Percentiles rank a stretch among this genome's conserved stretches.
Evolutionary conservation across 345 rosid species (phyloP).

Genomic region (Lepidium aucheri): DNA sequence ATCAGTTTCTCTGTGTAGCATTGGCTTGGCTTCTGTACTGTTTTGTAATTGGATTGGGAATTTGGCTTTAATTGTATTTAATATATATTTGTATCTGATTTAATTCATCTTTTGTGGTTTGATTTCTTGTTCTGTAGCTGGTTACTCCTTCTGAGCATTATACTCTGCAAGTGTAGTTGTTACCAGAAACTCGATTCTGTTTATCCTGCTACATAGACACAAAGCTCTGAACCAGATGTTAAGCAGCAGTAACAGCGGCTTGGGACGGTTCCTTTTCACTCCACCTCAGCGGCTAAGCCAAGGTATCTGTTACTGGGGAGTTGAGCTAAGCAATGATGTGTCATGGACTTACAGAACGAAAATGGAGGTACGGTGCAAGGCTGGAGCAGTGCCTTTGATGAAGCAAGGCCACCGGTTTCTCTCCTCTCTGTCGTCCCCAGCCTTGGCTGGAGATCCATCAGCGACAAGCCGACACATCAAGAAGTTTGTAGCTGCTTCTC

Average conservation of each 20-base stretch:
- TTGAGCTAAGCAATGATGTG: neutral
- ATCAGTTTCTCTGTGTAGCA: neutral
- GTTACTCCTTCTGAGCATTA: neutral
- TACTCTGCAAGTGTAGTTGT: constrained; percentile 3
- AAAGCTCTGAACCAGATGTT: neutral
- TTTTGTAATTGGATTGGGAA: neutral
- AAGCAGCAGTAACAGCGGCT: neutral
- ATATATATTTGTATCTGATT: neutral
- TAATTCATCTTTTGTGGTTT: neutral
- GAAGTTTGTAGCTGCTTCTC: constrained; percentile 68
- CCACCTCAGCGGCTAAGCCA: constrained; percentile 11
- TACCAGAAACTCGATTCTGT: neutral
- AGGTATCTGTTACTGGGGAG: neutral
- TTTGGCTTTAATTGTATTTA: neutral
- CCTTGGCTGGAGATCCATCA: constrained; percentile 35
- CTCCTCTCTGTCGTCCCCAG: constrained; percentile 33
- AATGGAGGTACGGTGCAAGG: constrained; percentile 11
- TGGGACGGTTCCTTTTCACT: neutral
- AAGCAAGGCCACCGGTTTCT: constrained; percentile 57
- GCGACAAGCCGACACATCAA: constrained; percentile 46
- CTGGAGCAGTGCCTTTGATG: constrained; percentile 31
- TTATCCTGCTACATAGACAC: neutral
- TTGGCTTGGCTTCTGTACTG: neutral
- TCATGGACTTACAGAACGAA: neutral
- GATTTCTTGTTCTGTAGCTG: neutral